Evolutionary conservation across 768 basidiomycete genomes (phyloP).

Genomic region (Lactarius akahatsu): DNA sequence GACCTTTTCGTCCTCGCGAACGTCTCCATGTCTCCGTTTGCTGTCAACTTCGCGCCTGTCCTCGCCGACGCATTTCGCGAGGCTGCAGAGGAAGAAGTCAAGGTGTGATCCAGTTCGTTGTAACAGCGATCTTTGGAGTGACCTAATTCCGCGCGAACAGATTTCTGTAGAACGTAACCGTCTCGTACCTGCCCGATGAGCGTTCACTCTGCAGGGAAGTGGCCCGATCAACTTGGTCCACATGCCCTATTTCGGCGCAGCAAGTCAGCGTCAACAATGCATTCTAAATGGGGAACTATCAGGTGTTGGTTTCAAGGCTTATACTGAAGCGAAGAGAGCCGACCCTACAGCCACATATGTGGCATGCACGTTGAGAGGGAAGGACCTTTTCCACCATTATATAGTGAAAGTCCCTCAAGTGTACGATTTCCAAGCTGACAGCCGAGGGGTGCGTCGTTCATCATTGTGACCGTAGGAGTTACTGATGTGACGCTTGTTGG

Average conservation of each 20-base stretch:
- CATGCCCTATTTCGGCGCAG: conserved; percentile 39
- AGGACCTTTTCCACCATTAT: conserved; percentile 22
- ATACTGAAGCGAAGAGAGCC: conserved; percentile 26
- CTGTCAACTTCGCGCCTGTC: conserved; percentile 33
- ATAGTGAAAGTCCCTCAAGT: conserved; percentile 10
- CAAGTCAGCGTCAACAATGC: conserved; percentile 40
- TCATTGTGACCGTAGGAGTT: neutral
- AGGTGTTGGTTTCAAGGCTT: conserved; percentile 23
- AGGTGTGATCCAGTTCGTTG: conserved; percentile 31
- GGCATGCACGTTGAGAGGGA: conserved; percentile 29
- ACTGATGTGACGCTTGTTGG: conserved; percentile 15
- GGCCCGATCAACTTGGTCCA: conserved; percentile 38
- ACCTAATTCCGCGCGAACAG: neutral
- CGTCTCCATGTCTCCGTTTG: conserved; percentile 45
- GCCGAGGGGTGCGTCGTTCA: conserved; percentile 14
- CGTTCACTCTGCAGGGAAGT: conserved; percentile 42
- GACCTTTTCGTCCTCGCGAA: conserved; percentile 41
- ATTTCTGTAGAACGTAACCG: conserved; percentile 37
- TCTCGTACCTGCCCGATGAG: conserved; percentile 35
- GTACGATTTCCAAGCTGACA: conserved; percentile 25
- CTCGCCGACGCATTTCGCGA: conserved; percentile 39
- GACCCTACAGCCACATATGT: conserved; percentile 30
- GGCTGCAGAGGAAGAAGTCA: conserved; percentile 38
- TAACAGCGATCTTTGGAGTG: neutral
- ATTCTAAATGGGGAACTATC: conserved; percentile 39